Conservation (phyloP, 306 rosid species). For the Trifolium subterraneum region DNA sequence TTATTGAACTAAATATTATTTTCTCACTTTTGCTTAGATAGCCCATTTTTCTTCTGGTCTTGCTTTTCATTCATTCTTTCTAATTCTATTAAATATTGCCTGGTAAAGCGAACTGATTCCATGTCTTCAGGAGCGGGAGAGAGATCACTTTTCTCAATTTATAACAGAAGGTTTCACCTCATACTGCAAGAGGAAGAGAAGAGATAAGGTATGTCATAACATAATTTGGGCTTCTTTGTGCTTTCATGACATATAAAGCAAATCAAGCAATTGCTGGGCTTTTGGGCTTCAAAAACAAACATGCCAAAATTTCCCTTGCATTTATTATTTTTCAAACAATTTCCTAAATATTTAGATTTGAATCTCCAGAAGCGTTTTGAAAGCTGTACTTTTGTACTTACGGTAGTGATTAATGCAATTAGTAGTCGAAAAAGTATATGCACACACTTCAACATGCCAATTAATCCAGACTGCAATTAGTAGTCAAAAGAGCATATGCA, state of each 20-base stretch:
- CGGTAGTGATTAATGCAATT: constrained; percentile 18
- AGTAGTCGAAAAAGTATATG: background rate
- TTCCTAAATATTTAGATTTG: background rate
- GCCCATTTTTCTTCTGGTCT: background rate
- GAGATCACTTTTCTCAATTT: constrained; percentile 92
- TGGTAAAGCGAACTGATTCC: background rate
- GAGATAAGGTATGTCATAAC: constrained; percentile 78
- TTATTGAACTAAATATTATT: background rate
- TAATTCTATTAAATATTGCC: background rate
- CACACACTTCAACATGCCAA: no score
- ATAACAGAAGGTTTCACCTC: constrained; percentile 92
- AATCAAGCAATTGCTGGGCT: constrained; percentile 3
- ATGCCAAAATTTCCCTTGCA: background rate
- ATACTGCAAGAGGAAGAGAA: constrained; percentile 97
- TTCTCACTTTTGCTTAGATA: background rate
- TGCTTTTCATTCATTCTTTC: background rate
- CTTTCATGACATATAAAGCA: background rate
- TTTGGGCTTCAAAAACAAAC: constrained; percentile 5
- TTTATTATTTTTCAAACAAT: constrained; percentile 13
- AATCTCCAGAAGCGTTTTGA: background rate
- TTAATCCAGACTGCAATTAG: no score
- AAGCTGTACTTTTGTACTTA: constrained; percentile 8
- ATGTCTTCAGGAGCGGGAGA: constrained; percentile 76
- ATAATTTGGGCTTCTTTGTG: constrained; percentile 27
- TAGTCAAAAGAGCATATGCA: background rate